Evolutionary conservation across 495 filamentous ascomycete species (phyloP), one percentile per base, ranked within the genome.

Genomic region (Penicillium simplicissimum): DNA sequence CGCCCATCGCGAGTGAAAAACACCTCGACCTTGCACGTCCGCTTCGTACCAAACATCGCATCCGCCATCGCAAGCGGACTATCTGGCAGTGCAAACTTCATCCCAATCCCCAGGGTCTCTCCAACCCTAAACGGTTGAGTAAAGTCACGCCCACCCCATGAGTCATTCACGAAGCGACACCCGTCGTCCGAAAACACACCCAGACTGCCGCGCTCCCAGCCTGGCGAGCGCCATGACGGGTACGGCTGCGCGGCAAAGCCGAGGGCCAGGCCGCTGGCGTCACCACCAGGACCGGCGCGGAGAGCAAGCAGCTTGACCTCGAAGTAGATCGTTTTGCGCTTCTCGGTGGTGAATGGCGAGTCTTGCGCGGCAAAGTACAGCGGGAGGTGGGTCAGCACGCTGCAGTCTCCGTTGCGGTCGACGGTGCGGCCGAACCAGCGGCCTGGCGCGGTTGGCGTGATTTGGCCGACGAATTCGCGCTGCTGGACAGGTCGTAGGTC

Each of bases 141-240:
- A 69, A 97, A 96, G 57, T 87, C 80, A 62, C 84, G 86, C 3
- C 94, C 94, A 23, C 94, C 94, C 80, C 82, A 92, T 1, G 84
- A 83, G 68, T 97, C 91, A 76, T 97, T 96, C 61, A 95, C 82
- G 71, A 90, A 98, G 64, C 85, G 82, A 65, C 90, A 86, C 11
- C 94, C 94, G 72, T 98, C 94, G 70, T 98, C 94, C 3, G 90
- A 89, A 66, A 96, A 95, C 11, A 97, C 87, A 8, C 83, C 94
- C n/a, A 97, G 68, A 48, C 87, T 90, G 2, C 85, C 93, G 33
- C 93, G 80, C 69, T 98, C 88, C 94, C 94, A 97, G 2, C 94
- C 94, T 0, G 94, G 94, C 57, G 95, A 83, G 43, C 94, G 84
- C 83, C 92, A 97, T 0, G 83, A 80, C 0, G 94, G 94, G 73